Base-by-base conservation (phyloP, 805 yeast species). In the Hyphopichia homilentoma region DNA sequence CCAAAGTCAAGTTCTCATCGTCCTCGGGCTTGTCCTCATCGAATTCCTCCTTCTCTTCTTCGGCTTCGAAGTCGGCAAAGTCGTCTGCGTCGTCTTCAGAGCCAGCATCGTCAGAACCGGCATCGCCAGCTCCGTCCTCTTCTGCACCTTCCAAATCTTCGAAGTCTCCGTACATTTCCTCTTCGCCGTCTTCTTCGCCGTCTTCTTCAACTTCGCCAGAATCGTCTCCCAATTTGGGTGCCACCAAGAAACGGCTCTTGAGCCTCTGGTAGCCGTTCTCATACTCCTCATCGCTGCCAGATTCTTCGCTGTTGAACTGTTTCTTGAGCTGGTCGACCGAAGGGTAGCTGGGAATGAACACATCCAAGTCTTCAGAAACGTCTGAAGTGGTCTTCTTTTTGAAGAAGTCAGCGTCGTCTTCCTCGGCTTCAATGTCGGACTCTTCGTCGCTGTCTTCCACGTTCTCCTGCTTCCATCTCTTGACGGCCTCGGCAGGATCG, bases 401-500 rank as follows among this genome's bases (percentile, higher is more conserved):
- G 55, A 80, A 79, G 44, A 81, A 80, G 25, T 73, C 74, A 9
- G 50, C 65, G 18, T 55, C 62, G 9, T 74, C 81, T 20, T 61
- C 70, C n/a, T 65, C 70, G 0, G 61, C 65, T 29, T 67, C 75
- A 16, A 48, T 52, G 11, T 58, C 68, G 14, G 62, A 70, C 11
- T 64, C 72, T 17, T 57, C 59, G 4, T 45, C 48, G n/a, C 58
- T 48, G 46, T 67, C 58, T 5, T 59, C 62, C 4, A 65, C 68
- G 3, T 61, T 67, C 7, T 64, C 66, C n/a, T 73, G 68, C 43
- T 58, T 76, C 94, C 94, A 85, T 57, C 89, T 73, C 25, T 63
- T 65, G 29, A 86, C 65, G 21, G 74, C 93, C 41, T 83, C 93
- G 1, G 61, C 67, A 0, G 97, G 89, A 8, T 78, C 75, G 25